phyloP scores from a whole-genome alignment of 441 rosid genomes.

The Pelargonium hybrid region DNA sequence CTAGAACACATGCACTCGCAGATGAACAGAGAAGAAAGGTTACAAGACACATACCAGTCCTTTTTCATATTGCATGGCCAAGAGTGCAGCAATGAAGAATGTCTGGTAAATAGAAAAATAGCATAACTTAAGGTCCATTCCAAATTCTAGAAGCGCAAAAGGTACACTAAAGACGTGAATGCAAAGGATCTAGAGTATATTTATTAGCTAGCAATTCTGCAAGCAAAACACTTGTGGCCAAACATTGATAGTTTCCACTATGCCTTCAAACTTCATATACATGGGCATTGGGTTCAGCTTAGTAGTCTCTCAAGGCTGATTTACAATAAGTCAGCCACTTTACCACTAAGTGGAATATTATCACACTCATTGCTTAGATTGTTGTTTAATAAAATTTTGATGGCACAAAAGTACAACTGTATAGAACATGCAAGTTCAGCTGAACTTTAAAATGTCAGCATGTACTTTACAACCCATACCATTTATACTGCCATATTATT shows the following conservation, averaged over 20 bases:
- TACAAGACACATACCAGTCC: conserved; percentile 61
- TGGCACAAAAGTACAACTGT: background rate
- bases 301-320: background rate
- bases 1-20: background rate
- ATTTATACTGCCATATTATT: background rate
- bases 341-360: background rate
- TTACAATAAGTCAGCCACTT: background rate
- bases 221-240: background rate
- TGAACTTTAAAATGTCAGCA: background rate
- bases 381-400: background rate
- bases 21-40: conserved; percentile 1
- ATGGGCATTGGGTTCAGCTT: background rate
- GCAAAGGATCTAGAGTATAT: background rate
- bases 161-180: background rate
- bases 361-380: background rate
- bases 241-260: background rate
- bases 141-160: background rate
- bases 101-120: conserved; percentile 45
- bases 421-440: background rate
- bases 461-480: background rate
- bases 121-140: conserved; percentile 8
- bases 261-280: background rate
- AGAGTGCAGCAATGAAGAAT: conserved; percentile 85
- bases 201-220: background rate
- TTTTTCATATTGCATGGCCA: conserved; percentile 95